Conservation (phyloP, 345 rosid genomes). For the Crucihimalaya himalaica region DNA sequence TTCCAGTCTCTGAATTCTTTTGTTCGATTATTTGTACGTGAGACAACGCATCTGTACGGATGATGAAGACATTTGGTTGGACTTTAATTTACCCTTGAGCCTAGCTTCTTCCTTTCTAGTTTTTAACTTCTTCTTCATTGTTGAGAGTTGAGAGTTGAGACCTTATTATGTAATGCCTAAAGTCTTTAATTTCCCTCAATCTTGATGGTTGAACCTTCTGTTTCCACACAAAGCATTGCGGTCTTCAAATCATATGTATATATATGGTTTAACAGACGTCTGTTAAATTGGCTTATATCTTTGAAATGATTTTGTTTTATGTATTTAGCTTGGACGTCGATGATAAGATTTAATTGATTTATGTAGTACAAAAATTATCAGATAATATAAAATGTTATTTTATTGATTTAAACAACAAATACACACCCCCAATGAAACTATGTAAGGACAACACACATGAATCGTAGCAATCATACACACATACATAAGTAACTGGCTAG, state of each 20-base stretch:
- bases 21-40: background rate
- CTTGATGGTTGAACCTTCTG: background rate
- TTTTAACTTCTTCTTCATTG: background rate
- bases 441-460: background rate
- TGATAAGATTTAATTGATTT: background rate
- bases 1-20: too few species aligned
- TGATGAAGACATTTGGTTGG: background rate
- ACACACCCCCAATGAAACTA: conserved; percentile 17
- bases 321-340: background rate
- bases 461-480: background rate
- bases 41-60: background rate
- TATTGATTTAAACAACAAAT: conserved; percentile 14
- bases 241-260: background rate
- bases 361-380: background rate
- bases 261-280: background rate
- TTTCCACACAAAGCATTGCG: background rate
- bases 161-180: background rate
- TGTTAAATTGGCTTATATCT: background rate
- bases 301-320: background rate
- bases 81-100: background rate
- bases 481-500: background rate
- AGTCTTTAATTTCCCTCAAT: background rate
- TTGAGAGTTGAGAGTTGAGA: background rate
- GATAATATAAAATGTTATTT: conserved; percentile 4
- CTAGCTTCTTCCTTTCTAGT: background rate